Percentiles rank a stretch among this genome's conserved stretches.
These are phyloP conservation scores for Myotisia sp. DNA, from an alignment of 2,329 filamentous ascomycete species.

Conservation along the genomic window DNA sequence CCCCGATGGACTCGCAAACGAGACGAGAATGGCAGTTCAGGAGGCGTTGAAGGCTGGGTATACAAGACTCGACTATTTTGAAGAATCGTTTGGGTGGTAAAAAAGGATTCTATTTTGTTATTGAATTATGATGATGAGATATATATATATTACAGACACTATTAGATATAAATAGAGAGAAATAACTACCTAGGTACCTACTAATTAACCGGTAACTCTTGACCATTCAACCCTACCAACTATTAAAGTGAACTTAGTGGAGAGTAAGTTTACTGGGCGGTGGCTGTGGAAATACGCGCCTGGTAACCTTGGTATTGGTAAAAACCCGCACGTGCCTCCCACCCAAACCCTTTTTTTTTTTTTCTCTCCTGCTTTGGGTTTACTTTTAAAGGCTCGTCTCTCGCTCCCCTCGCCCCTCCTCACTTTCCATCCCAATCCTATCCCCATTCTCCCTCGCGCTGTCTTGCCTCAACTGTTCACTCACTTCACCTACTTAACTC, in stretches of 20 bases:
- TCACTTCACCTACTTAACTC: constrained; percentile 16
- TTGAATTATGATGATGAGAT: too few relatives aligned
- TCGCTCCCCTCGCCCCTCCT: background rate
- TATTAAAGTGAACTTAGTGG: too few relatives aligned
- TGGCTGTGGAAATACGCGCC: too few relatives aligned
- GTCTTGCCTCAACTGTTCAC: constrained; percentile 20
- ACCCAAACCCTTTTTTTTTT: background rate
- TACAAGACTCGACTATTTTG: constrained; percentile 29
- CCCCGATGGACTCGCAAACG: constrained; percentile 30
- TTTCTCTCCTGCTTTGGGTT: background rate
- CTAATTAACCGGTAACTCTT: too few relatives aligned
- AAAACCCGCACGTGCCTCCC: too few relatives aligned
- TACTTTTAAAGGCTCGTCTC: constrained; percentile 2
- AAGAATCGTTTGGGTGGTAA: constrained; percentile 31
- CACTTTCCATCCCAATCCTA: constrained; percentile 2
- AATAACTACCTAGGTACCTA: too few relatives aligned
- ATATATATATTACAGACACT: too few relatives aligned
- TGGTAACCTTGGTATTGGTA: too few relatives aligned
- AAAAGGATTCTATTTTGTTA: too few relatives aligned
- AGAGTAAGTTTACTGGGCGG: too few relatives aligned
- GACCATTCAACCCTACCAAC: too few relatives aligned
- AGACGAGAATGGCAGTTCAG: constrained; percentile 26
- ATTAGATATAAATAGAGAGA: too few relatives aligned
- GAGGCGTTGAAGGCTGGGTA: constrained; percentile 18
- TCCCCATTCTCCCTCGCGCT: constrained; percentile 11